Evolutionary conservation across 192 early-diverging fungal genomes (phyloP).

Genomic region (Entrophospora sp.): DNA sequence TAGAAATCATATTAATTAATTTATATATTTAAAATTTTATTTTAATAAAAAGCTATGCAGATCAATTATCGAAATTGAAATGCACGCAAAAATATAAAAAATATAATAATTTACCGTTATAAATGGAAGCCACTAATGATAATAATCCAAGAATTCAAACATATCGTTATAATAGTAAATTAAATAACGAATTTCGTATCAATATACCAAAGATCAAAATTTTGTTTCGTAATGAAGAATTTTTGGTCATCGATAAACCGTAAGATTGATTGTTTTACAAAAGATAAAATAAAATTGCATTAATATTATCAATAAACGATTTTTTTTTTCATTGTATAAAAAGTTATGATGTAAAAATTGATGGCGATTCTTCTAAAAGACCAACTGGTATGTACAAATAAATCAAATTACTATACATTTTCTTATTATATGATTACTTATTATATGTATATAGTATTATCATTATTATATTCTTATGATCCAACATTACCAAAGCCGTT

Average conservation of each 20-base stretch:
- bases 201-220: not conserved
- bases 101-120: too few species aligned
- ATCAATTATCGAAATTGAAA: too few species aligned
- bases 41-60: too few species aligned
- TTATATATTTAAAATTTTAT: too few species aligned
- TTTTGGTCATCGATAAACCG: conserved; percentile 29
- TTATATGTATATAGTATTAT: not conserved
- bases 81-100: too few species aligned
- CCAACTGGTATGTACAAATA: not conserved
- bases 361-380: not conserved
- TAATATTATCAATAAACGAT: not conserved
- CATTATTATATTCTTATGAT: conserved; percentile 13
- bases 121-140: too few species aligned
- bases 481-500: conserved; percentile 16
- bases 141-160: too few species aligned
- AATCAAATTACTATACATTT: not conserved
- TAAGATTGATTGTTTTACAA: conserved; percentile 14
- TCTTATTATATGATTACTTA: not conserved
- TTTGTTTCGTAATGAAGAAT: conserved; percentile 21
- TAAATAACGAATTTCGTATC: too few species aligned
- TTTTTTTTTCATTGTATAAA: not conserved
- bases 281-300: not conserved
- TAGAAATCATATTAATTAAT: conserved; percentile 36
- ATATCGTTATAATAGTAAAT: too few species aligned
- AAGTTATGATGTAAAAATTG: not conserved